phyloP scores from a whole-genome alignment of 176 grass and related monocot species.

The Aechmea fasciata region DNA sequence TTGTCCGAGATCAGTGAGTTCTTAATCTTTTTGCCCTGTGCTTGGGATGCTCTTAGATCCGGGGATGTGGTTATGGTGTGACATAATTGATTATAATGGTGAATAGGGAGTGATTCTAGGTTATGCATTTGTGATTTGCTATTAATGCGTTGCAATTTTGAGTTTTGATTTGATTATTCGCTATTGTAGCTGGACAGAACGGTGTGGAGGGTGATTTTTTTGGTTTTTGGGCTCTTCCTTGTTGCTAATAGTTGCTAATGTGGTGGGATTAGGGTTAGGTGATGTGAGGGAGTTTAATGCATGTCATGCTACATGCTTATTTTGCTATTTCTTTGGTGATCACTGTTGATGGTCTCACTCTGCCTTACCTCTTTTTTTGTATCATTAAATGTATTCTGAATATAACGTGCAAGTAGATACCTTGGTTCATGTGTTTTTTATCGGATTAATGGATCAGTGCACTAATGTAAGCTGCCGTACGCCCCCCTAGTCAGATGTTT shows the following conservation, averaged over 20 bases:
- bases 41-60: neutral
- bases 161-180: neutral
- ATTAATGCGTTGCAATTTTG: neutral
- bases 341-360: too few relatives aligned
- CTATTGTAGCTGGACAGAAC: neutral
- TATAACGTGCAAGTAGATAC: too few relatives aligned
- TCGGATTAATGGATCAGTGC: too few relatives aligned
- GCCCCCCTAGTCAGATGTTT: too few relatives aligned
- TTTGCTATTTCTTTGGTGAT: too few relatives aligned
- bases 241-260: neutral
- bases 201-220: neutral
- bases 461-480: too few relatives aligned
- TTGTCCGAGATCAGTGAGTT: conserved; percentile 94
- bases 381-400: too few relatives aligned
- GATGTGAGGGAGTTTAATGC: too few relatives aligned
- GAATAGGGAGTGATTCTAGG: neutral
- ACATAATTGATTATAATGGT: neutral
- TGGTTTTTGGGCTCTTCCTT: neutral
- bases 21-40: too few relatives aligned
- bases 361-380: too few relatives aligned
- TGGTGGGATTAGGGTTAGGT: neutral
- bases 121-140: neutral
- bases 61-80: neutral
- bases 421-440: too few relatives aligned
- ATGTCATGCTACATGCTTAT: too few relatives aligned